Evolutionary conservation across 768 basidiomycete genomes (phyloP).

Genomic region (Macrolepiota albuminosa): DNA sequence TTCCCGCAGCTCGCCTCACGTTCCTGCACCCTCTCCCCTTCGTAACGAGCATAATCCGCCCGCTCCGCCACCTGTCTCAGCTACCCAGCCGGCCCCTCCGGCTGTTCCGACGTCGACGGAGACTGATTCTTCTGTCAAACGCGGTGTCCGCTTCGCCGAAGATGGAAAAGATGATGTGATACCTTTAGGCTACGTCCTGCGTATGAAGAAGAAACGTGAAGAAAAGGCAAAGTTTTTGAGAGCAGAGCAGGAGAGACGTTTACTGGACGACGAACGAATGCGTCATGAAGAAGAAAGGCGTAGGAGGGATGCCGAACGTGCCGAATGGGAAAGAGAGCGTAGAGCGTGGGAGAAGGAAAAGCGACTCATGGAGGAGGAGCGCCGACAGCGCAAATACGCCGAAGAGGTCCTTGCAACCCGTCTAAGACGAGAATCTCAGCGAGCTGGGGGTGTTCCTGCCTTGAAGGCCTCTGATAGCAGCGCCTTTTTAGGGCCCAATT

Average conservation of each 20-base stretch:
- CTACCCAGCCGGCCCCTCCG: constrained; percentile 8
- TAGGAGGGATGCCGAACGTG: constrained; percentile 40
- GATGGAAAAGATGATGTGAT: constrained; percentile 64
- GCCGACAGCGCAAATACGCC: constrained; percentile 44
- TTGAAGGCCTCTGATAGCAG: constrained; percentile 21
- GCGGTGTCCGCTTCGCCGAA: constrained; percentile 63
- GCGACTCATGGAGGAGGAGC: constrained; percentile 48
- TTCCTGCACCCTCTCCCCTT: constrained; percentile 45
- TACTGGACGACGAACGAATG: constrained; percentile 42
- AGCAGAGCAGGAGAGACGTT: constrained; percentile 52
- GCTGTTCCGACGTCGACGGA: constrained; percentile 9
- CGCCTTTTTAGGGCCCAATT: constrained; percentile 11
- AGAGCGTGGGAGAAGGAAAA: constrained; percentile 43
- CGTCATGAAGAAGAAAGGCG: constrained; percentile 39
- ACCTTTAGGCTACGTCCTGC: constrained; percentile 66
- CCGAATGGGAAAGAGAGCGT: constrained; percentile 47
- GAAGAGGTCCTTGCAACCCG: constrained; percentile 63
- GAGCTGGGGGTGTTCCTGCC: constrained; percentile 38
- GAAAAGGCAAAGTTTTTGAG: constrained; percentile 66
- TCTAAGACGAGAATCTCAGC: constrained; percentile 51
- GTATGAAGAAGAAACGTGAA: constrained; percentile 67
- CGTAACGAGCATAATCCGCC: constrained; percentile 33
- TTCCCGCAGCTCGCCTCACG: constrained; percentile 29
- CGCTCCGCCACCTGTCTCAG: constrained; percentile 8
- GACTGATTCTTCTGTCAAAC: constrained; percentile 30